phyloP scores from a whole-genome alignment of 768 basidiomycete species.

The Lentinula aciculospora region DNA sequence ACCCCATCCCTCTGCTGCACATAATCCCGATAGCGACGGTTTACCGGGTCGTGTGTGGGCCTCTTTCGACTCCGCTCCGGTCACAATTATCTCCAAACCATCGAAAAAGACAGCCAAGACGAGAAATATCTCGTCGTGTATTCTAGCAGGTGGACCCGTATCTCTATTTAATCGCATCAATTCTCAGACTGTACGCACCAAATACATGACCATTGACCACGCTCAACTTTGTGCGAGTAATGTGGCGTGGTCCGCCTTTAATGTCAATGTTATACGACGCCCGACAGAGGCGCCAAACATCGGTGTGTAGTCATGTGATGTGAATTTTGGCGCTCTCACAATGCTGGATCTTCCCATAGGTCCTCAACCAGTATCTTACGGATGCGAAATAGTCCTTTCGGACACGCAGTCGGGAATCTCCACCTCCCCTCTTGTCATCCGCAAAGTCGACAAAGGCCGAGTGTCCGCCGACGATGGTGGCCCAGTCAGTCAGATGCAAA shows the following conservation, averaged over 20 bases:
- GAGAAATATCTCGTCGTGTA: conserved; percentile 86
- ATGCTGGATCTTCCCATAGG: conserved; percentile 38
- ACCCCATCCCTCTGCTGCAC: conserved; percentile 45
- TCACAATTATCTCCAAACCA: conserved; percentile 94
- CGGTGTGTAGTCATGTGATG: conserved; percentile 63
- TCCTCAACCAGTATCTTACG: conserved; percentile 86
- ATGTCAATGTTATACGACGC: conserved; percentile 81
- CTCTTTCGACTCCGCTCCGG: conserved; percentile 85
- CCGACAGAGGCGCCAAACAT: conserved; percentile 58
- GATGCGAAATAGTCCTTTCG: conserved; percentile 80
- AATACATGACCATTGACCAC: conserved; percentile 93
- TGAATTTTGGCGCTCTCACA: conserved; percentile 30
- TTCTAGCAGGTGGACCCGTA: conserved; percentile 83
- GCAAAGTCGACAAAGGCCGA: conserved; percentile 88
- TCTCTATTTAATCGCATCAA: conserved; percentile 96
- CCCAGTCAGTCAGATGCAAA: conserved; percentile 95
- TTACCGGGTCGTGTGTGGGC: conserved; percentile 76
- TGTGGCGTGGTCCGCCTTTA: conserved; percentile 90
- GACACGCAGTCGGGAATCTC: conserved; percentile 83
- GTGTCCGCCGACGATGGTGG: conserved; percentile 86
- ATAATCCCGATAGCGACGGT: conserved; percentile 41
- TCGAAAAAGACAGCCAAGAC: conserved; percentile 97
- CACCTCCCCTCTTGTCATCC: conserved; percentile 80
- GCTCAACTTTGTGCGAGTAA: conserved; percentile 85
- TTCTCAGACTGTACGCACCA: conserved; percentile 93